These are phyloP conservation scores for Loxodes magnus DNA, from an alignment of 73 alveolate genomes.

Conservation along the genomic window DNA sequence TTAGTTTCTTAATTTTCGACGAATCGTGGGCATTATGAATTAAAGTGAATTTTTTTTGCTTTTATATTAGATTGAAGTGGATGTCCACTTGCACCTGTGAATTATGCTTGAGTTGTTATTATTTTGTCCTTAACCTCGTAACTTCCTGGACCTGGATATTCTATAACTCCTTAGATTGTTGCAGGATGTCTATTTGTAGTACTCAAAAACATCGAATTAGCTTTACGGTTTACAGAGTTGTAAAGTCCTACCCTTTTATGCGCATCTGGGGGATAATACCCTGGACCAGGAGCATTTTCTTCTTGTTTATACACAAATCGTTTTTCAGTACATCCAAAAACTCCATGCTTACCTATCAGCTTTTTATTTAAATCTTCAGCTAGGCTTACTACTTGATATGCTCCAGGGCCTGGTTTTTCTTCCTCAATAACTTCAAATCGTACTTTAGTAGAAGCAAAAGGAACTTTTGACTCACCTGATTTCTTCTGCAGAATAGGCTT, in stretches of 20 bases:
- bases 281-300: conserved; percentile 8
- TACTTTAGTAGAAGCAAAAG: conserved; percentile 5
- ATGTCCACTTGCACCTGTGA: conserved; percentile 24
- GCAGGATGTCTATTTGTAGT: not conserved
- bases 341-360: conserved; percentile 1
- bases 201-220: conserved; percentile 6
- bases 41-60: conserved; percentile 7
- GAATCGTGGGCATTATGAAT: conserved; percentile 27
- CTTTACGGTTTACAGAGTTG: not conserved
- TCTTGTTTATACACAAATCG: not conserved
- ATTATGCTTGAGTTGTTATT: conserved; percentile 14
- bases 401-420: conserved; percentile 10
- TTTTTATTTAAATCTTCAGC: not conserved
- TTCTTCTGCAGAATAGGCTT: not conserved
- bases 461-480: conserved; percentile 2
- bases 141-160: conserved; percentile 5
- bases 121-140: conserved; percentile 7
- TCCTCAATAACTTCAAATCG: not conserved
- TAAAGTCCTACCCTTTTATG: conserved; percentile 5
- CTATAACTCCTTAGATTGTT: not conserved
- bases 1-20: conserved; percentile 8
- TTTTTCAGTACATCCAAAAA: conserved; percentile 2
- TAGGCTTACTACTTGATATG: not conserved
- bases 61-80: conserved; percentile 17
- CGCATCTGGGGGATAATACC: not conserved